A percentile compares a stretch with the other conserved stretches of the same genome.
Evolutionary conservation across 2,329 filamentous ascomycete genomes (phyloP).

Genomic region (Sphaerulina musiva): DNA sequence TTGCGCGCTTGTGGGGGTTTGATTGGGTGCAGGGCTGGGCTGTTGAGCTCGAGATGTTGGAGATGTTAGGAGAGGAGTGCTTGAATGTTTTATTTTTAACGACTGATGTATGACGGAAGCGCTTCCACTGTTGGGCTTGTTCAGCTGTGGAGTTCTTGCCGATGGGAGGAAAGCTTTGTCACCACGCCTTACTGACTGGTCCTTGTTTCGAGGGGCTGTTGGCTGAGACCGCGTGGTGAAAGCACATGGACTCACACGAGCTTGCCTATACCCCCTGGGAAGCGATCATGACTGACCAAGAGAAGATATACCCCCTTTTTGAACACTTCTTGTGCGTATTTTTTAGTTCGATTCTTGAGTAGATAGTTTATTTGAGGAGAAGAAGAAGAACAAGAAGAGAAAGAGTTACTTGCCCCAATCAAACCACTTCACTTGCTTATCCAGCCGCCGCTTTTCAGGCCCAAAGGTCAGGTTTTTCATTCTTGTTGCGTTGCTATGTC

Average conservation of each 20-base stretch:
- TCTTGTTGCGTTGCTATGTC: neutral
- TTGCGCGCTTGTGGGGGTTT: neutral
- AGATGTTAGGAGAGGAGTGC: conserved; percentile 2
- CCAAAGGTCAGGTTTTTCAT: neutral
- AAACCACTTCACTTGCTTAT: neutral
- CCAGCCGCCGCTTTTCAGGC: neutral
- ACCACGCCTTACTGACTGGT: neutral
- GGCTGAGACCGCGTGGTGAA: neutral
- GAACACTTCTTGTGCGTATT: conserved; percentile 15
- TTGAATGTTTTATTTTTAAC: conserved; percentile 8
- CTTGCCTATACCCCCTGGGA: conserved; percentile 8
- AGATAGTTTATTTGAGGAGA: conserved; percentile 6
- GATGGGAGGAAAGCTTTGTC: conserved; percentile 5
- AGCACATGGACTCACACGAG: conserved; percentile 3
- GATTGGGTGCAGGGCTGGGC: neutral
- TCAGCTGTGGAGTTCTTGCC: conserved; percentile 8
- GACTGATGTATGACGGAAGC: conserved; percentile 14
- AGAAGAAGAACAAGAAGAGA: neutral
- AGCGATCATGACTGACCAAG: conserved; percentile 11
- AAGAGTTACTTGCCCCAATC: neutral
- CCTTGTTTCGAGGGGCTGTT: neutral
- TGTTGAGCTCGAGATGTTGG: neutral
- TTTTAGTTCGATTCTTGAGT: conserved; percentile 10
- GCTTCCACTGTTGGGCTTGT: conserved; percentile 14
- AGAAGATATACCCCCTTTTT: conserved; percentile 12